These are phyloP conservation scores for Xerocomellus chrysenteron DNA, from an alignment of 768 basidiomycete genomes.

Conservation along the genomic window DNA sequence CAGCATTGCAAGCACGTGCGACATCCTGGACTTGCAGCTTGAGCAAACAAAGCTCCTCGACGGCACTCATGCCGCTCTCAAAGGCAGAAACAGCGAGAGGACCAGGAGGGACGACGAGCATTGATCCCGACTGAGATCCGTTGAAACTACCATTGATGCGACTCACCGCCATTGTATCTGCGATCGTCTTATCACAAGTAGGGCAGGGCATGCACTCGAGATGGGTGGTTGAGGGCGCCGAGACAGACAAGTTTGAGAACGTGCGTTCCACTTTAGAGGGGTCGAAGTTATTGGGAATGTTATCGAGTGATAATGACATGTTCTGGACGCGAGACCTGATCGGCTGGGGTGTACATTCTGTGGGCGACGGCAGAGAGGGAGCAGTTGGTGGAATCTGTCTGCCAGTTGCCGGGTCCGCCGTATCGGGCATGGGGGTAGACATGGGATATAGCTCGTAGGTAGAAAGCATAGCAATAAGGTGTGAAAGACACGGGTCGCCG, in stretches of 20 bases:
- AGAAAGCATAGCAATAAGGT: conserved; percentile 57
- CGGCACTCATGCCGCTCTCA: conserved; percentile 63
- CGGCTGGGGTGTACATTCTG: conserved; percentile 54
- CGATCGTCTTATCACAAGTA: conserved; percentile 52
- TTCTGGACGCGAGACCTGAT: conserved; percentile 33
- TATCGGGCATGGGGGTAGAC: conserved; percentile 51
- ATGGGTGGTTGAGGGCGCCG: conserved; percentile 46
- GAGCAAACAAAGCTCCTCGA: conserved; percentile 73
- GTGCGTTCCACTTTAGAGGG: conserved; percentile 33
- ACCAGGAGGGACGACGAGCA: conserved; percentile 53
- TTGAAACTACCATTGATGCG: conserved; percentile 25
- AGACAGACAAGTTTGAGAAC: conserved; percentile 35
- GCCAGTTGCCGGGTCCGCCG: conserved; percentile 55
- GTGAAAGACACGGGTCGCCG: too few species aligned
- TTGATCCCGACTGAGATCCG: conserved; percentile 33
- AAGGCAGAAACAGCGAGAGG: conserved; percentile 54
- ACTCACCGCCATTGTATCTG: conserved; percentile 41
- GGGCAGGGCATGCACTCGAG: conserved; percentile 48
- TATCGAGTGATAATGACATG: conserved; percentile 54
- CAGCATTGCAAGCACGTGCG: conserved; percentile 77
- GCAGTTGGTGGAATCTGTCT: conserved; percentile 56
- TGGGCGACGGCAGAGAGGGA: conserved; percentile 51
- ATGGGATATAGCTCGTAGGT: conserved; percentile 56
- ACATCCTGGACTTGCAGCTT: conserved; percentile 85
- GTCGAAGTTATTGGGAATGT: conserved; percentile 42